Conservation (phyloP, 805 yeast species). For the Saccharomycopsis fibuligera region DNA sequence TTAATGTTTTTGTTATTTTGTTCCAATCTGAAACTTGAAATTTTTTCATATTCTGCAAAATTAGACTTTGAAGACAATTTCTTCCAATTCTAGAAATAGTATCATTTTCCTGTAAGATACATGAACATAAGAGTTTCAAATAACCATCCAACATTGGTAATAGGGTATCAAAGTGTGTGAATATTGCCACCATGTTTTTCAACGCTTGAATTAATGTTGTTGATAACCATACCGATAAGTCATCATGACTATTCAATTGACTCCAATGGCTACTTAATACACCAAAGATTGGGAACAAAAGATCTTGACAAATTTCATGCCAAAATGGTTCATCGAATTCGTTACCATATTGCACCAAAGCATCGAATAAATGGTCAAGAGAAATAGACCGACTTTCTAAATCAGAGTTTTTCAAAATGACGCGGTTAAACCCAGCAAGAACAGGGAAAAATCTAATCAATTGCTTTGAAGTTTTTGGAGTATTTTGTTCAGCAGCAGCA, state of each 20-base stretch:
- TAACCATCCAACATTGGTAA: slow-evolving; percentile 72
- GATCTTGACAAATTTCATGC: slow-evolving; percentile 70
- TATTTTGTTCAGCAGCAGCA: not conserved
- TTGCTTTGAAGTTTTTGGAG: not conserved
- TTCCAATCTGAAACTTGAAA: slow-evolving; percentile 71
- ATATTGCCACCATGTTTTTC: slow-evolving; percentile 76
- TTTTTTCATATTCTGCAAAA: slow-evolving; percentile 64
- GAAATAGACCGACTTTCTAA: slow-evolving; percentile 91
- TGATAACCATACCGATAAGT: slow-evolving; percentile 89
- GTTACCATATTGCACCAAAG: slow-evolving; percentile 71
- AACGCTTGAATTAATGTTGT: slow-evolving; percentile 95
- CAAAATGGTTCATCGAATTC: slow-evolving; percentile 72
- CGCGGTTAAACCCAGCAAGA: slow-evolving; percentile 76
- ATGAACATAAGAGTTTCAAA: slow-evolving; percentile 68
- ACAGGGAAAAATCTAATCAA: slow-evolving; percentile 77
- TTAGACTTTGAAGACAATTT: slow-evolving; percentile 74
- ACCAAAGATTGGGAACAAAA: slow-evolving; percentile 86
- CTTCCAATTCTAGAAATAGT: slow-evolving; percentile 94
- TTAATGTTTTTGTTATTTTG: slow-evolving; percentile 57
- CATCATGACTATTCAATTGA: slow-evolving; percentile 68
- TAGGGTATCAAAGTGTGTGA: slow-evolving; percentile 72
- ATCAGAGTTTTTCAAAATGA: slow-evolving; percentile 90
- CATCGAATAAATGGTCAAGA: slow-evolving; percentile 72
- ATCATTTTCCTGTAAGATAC: slow-evolving; percentile 95
- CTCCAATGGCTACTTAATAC: slow-evolving; percentile 72